Percentiles rank a stretch among this genome's conserved stretches.
phyloP scores from a whole-genome alignment of 164 flowering plant genomes.

The Paratinospora sagittata region DNA sequence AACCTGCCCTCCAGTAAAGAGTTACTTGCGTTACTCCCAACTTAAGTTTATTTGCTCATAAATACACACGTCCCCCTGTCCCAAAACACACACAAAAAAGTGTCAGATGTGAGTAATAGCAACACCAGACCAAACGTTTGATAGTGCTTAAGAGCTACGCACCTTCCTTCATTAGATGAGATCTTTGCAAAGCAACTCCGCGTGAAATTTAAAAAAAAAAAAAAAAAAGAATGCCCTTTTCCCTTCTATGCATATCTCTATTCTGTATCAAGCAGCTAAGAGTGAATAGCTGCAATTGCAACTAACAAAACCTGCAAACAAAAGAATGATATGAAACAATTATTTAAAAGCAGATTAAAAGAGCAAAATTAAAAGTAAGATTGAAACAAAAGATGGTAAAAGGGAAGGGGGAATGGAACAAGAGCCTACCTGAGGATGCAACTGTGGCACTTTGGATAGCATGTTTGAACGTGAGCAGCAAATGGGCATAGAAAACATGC shows the following conservation, averaged over 20 bases:
- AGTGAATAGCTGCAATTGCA: neutral
- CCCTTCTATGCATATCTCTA: neutral
- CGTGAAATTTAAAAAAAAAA: no score
- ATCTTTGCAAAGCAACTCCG: neutral
- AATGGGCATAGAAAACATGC: slow-evolving; percentile 3
- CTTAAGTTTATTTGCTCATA: slow-evolving; percentile 4
- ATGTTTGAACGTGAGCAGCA: neutral
- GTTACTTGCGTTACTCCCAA: neutral
- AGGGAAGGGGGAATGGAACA: neutral
- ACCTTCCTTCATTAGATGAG: slow-evolving; percentile 6
- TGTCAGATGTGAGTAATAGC: neutral
- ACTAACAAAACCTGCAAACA: neutral
- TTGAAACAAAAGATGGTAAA: neutral
- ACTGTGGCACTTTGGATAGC: neutral
- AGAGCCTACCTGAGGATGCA: slow-evolving; percentile 14
- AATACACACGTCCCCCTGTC: neutral
- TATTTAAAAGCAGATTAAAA: neutral
- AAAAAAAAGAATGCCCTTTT: neutral
- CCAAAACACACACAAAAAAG: neutral
- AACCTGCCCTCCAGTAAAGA: neutral
- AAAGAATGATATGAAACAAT: neutral
- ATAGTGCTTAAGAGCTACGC: neutral
- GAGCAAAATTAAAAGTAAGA: neutral
- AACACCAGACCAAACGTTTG: neutral
- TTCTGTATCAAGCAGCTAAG: neutral